Conservation (phyloP, 495 filamentous ascomycete genomes). For the Xylaria palmicola region DNA sequence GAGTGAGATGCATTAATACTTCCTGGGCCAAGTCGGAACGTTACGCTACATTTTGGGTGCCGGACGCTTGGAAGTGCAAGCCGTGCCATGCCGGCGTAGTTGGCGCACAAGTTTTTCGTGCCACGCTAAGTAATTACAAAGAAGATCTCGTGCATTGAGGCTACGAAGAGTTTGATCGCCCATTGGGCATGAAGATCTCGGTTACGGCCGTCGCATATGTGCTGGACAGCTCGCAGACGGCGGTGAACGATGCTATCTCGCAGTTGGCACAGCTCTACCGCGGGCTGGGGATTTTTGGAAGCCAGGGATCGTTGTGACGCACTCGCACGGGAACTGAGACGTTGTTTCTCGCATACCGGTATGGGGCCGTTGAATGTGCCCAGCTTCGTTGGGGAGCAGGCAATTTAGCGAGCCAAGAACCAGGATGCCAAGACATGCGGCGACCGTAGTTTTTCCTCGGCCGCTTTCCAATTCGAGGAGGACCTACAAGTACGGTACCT, state of each 20-base stretch:
- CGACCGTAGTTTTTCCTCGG: not conserved
- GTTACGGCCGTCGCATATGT: not conserved
- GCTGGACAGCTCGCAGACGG: not conserved
- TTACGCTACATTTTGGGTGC: not conserved
- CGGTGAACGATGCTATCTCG: not conserved
- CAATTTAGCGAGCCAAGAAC: slow-evolving; percentile 10
- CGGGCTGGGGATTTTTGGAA: not conserved
- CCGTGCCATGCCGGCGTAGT: not conserved
- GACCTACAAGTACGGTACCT: no score
- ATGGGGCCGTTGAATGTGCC: not conserved
- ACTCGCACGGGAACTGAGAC: slow-evolving; percentile 5
- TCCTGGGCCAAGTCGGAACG: not conserved
- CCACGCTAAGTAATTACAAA: not conserved
- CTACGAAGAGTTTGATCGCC: slow-evolving; percentile 2
- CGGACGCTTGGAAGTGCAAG: not conserved
- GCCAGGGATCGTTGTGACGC: not conserved
- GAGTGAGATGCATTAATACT: not conserved
- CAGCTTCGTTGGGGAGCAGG: not conserved
- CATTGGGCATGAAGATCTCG: not conserved
- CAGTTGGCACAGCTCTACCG: not conserved
- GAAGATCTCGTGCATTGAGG: not conserved
- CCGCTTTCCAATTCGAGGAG: not conserved
- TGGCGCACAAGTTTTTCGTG: not conserved
- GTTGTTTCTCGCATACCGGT: not conserved
- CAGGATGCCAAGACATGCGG: not conserved